These are phyloP conservation scores for Penicillium sp. DNA, from an alignment of 2,329 filamentous ascomycete genomes.

Conservation along the genomic window DNA sequence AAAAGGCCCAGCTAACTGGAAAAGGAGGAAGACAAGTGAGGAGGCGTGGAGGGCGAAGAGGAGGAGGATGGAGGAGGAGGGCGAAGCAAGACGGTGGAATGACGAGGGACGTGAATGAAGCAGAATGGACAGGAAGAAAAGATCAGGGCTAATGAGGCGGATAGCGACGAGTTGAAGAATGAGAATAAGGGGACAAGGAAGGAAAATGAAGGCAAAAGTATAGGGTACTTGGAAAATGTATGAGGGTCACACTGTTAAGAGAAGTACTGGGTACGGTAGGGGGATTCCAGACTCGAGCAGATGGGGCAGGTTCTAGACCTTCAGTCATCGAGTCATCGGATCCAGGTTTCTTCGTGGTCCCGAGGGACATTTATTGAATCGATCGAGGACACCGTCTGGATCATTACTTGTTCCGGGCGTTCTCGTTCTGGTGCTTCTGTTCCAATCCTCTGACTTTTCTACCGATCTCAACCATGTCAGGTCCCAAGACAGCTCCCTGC, in stretches of 20 bases:
- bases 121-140: not conserved
- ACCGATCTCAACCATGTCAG: not conserved
- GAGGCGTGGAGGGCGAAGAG: slow-evolving; percentile 5
- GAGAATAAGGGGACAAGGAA: slow-evolving; percentile 27
- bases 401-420: not conserved
- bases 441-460: not conserved
- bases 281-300: slow-evolving; percentile 24
- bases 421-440: not conserved
- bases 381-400: not conserved
- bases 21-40: slow-evolving; percentile 6
- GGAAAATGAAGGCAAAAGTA: slow-evolving; percentile 16
- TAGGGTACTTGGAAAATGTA: slow-evolving; percentile 15
- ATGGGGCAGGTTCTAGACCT: slow-evolving; percentile 27
- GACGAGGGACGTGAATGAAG: not conserved
- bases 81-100: not conserved
- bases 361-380: not conserved
- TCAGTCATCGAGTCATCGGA: slow-evolving; percentile 33
- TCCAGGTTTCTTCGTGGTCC: slow-evolving; percentile 7
- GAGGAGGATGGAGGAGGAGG: slow-evolving; percentile 20
- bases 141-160: not conserved
- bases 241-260: not conserved
- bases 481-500: not conserved
- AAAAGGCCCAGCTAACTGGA: not conserved
- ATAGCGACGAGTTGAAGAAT: slow-evolving; percentile 17
- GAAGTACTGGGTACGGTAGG: slow-evolving; percentile 19